These are phyloP conservation scores for Boletus tylopilopsis DNA, from an alignment of 768 basidiomycete species.

Conservation along the genomic window DNA sequence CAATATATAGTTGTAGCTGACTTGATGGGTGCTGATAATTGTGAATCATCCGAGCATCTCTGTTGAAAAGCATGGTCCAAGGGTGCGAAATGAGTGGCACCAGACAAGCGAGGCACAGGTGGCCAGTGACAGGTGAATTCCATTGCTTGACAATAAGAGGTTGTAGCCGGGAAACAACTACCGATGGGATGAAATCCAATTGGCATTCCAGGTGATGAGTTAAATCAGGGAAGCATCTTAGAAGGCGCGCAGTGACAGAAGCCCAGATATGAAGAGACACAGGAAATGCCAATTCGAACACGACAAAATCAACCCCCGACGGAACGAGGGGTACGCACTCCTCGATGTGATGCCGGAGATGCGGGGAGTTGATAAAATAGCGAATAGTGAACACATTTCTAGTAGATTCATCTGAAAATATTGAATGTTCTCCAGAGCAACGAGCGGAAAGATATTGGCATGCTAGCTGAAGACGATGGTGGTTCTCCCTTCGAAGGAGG, in stretches of 20 bases:
- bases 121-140: no score
- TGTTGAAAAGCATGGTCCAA: no score
- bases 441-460: conserved; percentile 33
- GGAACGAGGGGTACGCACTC: not conserved
- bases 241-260: not conserved
- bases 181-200: no score
- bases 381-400: not conserved
- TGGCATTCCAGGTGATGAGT: no score
- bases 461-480: conserved; percentile 28
- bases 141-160: no score
- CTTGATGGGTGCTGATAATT: no score
- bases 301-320: not conserved
- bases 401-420: not conserved
- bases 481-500: conserved; percentile 25
- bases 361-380: not conserved
- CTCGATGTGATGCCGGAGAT: not conserved
- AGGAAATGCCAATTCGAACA: not conserved
- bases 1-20: no score
- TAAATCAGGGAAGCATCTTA: not conserved
- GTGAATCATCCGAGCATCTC: no score
- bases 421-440: conserved; percentile 1
- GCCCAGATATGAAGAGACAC: not conserved
- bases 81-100: no score
- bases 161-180: no score
- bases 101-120: no score